Conservation (phyloP, 352 stramenopile genomes). For the Pythium coloratum region DNA sequence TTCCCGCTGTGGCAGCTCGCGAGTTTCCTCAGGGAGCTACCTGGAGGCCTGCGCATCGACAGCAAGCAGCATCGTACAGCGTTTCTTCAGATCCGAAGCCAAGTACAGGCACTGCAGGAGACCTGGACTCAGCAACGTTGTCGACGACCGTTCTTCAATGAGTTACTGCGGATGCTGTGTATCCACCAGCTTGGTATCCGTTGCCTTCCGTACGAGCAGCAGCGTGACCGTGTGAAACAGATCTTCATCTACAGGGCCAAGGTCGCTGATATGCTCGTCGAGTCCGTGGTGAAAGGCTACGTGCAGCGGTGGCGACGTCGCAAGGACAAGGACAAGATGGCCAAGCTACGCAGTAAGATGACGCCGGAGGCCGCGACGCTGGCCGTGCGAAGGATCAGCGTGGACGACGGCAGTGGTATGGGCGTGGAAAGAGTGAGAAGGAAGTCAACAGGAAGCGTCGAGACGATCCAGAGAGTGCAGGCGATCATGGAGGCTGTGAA, state of each 20-base stretch:
- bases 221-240: constrained; percentile 79
- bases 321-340: constrained; percentile 16
- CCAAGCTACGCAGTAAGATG: constrained; percentile 26
- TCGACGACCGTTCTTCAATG: constrained; percentile 74
- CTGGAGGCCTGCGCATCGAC: constrained; percentile 51
- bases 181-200: constrained; percentile 83
- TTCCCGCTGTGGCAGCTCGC: constrained; percentile 72
- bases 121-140: constrained; percentile 26
- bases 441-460: not conserved
- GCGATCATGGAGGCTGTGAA: not conserved
- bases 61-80: constrained; percentile 39
- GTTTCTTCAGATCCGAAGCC: constrained; percentile 71
- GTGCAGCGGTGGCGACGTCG: constrained; percentile 58
- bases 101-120: constrained; percentile 60
- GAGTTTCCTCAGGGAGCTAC: constrained; percentile 57
- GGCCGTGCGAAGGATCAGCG: not conserved
- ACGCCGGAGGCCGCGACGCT: constrained; percentile 21
- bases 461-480: not conserved
- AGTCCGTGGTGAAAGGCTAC: constrained; percentile 64
- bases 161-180: constrained; percentile 68
- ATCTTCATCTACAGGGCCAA: constrained; percentile 84
- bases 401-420: not conserved
- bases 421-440: not conserved
- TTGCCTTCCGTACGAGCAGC: constrained; percentile 76
- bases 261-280: constrained; percentile 74